A percentile compares a stretch with the other conserved stretches of the same genome.
phyloP scores from a whole-genome alignment of 75 land plant genomes.

The Larix kaempferi region DNA sequence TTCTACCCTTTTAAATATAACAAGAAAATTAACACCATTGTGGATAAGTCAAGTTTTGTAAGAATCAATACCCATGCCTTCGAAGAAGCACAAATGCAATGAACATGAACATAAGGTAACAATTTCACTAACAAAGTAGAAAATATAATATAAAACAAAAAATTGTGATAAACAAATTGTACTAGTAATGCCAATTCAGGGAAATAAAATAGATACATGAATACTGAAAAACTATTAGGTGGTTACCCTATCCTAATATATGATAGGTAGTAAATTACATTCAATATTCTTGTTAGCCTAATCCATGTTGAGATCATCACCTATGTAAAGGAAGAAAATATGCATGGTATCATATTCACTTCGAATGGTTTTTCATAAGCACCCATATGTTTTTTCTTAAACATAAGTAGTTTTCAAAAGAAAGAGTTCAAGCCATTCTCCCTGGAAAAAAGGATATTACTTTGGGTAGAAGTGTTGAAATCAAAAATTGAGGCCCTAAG shows the following conservation, averaged over 20 bases:
- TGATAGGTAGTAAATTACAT: background rate
- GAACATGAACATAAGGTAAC: background rate
- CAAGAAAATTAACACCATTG: background rate
- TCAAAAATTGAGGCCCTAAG: too few species aligned
- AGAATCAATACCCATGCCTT: background rate
- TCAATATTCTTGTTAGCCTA: too few species aligned
- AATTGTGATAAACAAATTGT: too few species aligned
- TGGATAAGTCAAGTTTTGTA: background rate
- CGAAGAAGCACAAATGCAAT: background rate
- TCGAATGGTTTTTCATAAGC: too few species aligned
- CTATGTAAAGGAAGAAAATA: background rate
- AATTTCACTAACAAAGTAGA: background rate
- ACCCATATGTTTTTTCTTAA: too few species aligned
- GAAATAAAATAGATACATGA: background rate
- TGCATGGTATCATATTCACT: too few species aligned
- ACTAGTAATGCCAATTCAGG: background rate
- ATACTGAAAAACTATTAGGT: too few species aligned
- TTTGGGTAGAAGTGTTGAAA: too few species aligned
- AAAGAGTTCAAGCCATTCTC: too few species aligned
- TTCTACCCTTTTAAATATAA: too few species aligned
- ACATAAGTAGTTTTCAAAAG: too few species aligned
- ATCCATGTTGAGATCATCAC: background rate
- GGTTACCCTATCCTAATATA: background rate
- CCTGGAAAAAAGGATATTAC: too few species aligned
- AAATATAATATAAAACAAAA: background rate